These are phyloP conservation scores for Fusarium pseudocircinatum DNA, from an alignment of 2,329 filamentous ascomycete genomes.

Conservation along the genomic window DNA sequence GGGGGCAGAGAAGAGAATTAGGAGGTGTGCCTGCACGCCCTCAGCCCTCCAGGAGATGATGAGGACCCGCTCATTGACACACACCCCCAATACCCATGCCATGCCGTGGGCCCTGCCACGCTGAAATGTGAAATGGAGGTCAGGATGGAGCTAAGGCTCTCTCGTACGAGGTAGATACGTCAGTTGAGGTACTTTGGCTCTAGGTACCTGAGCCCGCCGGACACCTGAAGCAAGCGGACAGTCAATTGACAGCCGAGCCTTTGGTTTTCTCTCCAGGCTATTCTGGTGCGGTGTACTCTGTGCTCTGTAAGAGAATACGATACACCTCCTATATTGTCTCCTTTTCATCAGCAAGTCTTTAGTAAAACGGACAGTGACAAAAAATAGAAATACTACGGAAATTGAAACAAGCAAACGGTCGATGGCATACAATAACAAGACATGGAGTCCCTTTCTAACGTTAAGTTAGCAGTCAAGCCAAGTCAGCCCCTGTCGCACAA, in stretches of 20 bases:
- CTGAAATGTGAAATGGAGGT: constrained; percentile 38
- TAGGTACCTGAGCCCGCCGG: constrained; percentile 26
- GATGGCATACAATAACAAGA: constrained; percentile 18
- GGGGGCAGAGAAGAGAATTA: constrained; percentile 2
- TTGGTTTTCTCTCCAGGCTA: background rate
- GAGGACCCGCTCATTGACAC: constrained; percentile 13
- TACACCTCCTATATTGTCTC: constrained; percentile 2
- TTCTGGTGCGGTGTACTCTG: constrained; percentile 21
- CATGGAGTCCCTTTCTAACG: constrained; percentile 10
- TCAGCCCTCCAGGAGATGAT: constrained; percentile 28
- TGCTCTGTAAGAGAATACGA: constrained; percentile 16
- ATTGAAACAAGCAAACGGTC: constrained; percentile 39
- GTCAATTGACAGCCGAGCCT: constrained; percentile 8
- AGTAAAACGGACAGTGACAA: constrained; percentile 28
- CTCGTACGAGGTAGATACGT: constrained; percentile 44
- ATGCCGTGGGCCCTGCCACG: constrained; percentile 4
- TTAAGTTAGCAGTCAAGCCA: background rate
- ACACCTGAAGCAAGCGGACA: constrained; percentile 34
- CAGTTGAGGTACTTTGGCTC: constrained; percentile 39
- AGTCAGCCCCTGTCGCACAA: constrained; percentile 31
- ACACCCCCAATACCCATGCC: constrained; percentile 7
- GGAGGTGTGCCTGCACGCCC: constrained; percentile 20
- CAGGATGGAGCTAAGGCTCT: constrained; percentile 21
- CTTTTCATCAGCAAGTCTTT: background rate
- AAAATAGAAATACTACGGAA: constrained; percentile 34